These are phyloP conservation scores for Sanghuangporus sanghuang DNA, from an alignment of 1,284 basidiomycete species.

Conservation along the genomic window DNA sequence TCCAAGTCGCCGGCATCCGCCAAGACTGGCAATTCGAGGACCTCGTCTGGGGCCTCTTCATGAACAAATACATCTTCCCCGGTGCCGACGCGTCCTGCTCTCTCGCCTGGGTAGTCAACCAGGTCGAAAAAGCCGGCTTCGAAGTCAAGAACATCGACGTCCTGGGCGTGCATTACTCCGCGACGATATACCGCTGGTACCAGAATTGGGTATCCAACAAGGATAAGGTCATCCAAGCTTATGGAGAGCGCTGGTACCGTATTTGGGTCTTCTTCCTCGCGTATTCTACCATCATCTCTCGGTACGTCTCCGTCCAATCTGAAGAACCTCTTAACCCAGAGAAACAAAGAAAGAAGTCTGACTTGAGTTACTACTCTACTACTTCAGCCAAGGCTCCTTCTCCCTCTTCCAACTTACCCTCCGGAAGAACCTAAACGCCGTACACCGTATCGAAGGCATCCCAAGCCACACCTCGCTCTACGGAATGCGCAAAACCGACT, in stretches of 20 bases:
- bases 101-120: slow-evolving; percentile 89
- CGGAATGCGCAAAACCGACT: slow-evolving; percentile 9
- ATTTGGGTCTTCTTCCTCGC: slow-evolving; percentile 92
- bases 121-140: slow-evolving; percentile 89
- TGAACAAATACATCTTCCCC: slow-evolving; percentile 98
- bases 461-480: slow-evolving; percentile 73
- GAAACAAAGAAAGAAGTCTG: background rate
- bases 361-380: background rate
- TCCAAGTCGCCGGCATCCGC: slow-evolving; percentile 95
- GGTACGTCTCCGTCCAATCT: slow-evolving; percentile 34
- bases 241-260: slow-evolving; percentile 89
- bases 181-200: slow-evolving; percentile 93
- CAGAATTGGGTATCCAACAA: slow-evolving; percentile 92
- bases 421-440: slow-evolving; percentile 97
- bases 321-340: background rate
- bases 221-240: slow-evolving; percentile 83
- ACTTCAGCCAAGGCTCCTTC: slow-evolving; percentile 71
- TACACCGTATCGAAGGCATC: slow-evolving; percentile 81
- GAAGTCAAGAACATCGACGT: slow-evolving; percentile 97
- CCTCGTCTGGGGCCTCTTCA: slow-evolving; percentile 92
- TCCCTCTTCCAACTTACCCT: slow-evolving; percentile 95
- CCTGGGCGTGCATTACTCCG: slow-evolving; percentile 94
- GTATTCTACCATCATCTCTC: slow-evolving; percentile 67
- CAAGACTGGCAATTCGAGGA: slow-evolving; percentile 98
- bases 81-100: slow-evolving; percentile 96